phyloP scores from a whole-genome alignment of 352 stramenopile species.

The Pythium coloratum region DNA sequence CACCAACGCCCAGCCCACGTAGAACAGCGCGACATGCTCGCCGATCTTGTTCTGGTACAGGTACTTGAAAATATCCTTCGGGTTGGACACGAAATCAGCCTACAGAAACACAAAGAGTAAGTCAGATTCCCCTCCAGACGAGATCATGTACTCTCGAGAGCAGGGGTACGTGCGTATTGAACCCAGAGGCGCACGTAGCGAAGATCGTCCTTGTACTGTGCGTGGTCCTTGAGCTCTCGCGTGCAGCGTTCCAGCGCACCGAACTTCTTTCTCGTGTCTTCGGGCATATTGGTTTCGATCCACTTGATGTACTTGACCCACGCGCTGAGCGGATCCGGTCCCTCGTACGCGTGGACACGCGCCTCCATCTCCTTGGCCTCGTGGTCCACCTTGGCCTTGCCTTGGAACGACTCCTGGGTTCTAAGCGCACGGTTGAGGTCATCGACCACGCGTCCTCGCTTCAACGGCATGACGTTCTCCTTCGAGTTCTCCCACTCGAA shows the following conservation, averaged over 20 bases:
- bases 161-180: conserved; percentile 67
- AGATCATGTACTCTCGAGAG: not conserved
- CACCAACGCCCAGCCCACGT: conserved; percentile 85
- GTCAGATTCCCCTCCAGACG: not conserved
- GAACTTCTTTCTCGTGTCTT: conserved; percentile 84
- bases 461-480: conserved; percentile 87
- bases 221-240: conserved; percentile 58
- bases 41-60: conserved; percentile 88
- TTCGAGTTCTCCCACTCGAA: conserved; percentile 88
- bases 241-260: conserved; percentile 72
- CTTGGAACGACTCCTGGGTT: conserved; percentile 63
- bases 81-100: conserved; percentile 83
- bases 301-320: conserved; percentile 81
- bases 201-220: conserved; percentile 74
- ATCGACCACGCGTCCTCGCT: conserved; percentile 70
- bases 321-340: conserved; percentile 62
- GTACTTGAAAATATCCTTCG: conserved; percentile 89
- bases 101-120: conserved; percentile 23
- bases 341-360: conserved; percentile 45
- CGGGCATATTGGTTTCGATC: conserved; percentile 79
- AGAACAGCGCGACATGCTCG: conserved; percentile 78
- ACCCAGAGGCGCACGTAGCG: conserved; percentile 86
- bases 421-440: conserved; percentile 77
- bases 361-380: conserved; percentile 54
- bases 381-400: conserved; percentile 53